Evolutionary conservation across 2,329 filamentous ascomycete species (phyloP), one percentile per base, ranked within the genome.

Genomic region (Colletotrichum spinosum): DNA sequence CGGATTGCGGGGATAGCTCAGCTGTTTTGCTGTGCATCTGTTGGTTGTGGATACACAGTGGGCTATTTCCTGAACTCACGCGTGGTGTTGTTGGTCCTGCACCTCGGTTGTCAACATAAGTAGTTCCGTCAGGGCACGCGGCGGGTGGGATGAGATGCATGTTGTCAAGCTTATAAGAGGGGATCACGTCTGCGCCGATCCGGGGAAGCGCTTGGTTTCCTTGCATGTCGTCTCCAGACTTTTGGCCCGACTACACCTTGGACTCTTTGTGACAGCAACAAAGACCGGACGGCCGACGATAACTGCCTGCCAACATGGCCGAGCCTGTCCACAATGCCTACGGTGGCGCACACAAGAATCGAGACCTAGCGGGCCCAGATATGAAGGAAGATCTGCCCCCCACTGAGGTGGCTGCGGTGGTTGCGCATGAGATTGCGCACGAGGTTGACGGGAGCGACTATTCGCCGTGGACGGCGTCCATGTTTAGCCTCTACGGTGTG

Each of bases 391-490:
- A 65, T 17, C 51, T 39, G 51, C 52, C 51, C 10, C 57, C 62
- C 8, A 25, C 46, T 15, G 45, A 48, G 37, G 41, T 65, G 6
- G 57, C 62, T 9, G 57, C 58, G 8, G 62, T 42, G 13, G 17
- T 56, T 6, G 65, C 65, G 11, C 62, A 60, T 15, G 62, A 68
- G 50, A 68, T 68, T 17, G 65, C 65, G 9, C 50, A 68, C 46
- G 68, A 69, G 34, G 60, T 65, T 6, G 57, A 59, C 13, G 60
- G 46, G 8, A 63, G 49, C 33, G 52, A 57, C 6, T 69, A 69
- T 57, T 69, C 68, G 6, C 68, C 68, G 6, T 66, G 67, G 58
- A 68, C 68, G n/a, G 67, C 49, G 60, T 66, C 67, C 12, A 69
- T 69, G 68, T 58, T 68, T 25, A 38, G 35, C 5, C 63, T 69